phyloP scores from a whole-genome alignment of 441 rosid species.

The Gossypium gossypioides region DNA sequence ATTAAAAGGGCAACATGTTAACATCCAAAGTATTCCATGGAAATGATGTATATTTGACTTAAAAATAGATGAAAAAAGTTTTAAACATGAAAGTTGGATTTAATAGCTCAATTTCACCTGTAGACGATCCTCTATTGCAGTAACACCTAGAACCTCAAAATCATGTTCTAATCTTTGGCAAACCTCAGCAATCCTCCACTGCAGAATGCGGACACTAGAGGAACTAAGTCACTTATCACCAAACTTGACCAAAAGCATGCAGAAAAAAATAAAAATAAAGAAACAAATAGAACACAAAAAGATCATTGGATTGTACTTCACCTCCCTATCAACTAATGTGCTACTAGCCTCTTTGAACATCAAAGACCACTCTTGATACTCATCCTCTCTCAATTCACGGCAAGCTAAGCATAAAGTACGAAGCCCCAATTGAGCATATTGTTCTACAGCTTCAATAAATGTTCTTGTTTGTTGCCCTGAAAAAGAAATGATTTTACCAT shows the following conservation, averaged over 20 bases:
- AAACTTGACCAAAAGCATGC: not conserved
- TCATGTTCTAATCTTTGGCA: slow-evolving; percentile 86
- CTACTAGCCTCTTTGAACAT: slow-evolving; percentile 77
- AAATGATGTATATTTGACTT: not conserved
- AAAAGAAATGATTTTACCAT: slow-evolving; percentile 17
- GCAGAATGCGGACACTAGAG: slow-evolving; percentile 24
- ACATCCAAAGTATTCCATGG: not conserved
- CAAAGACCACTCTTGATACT: slow-evolving; percentile 80
- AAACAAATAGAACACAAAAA: slow-evolving; percentile 2
- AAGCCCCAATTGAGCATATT: slow-evolving; percentile 83
- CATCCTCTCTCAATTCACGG: slow-evolving; percentile 78
- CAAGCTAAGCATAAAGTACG: slow-evolving; percentile 95
- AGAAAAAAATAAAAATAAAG: not conserved
- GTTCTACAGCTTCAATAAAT: slow-evolving; percentile 79
- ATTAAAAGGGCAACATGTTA: not conserved
- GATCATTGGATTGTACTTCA: slow-evolving; percentile 24
- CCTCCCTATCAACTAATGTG: slow-evolving; percentile 90
- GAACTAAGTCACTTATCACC: slow-evolving; percentile 19
- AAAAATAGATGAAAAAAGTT: slow-evolving; percentile 5
- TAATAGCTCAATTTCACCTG: slow-evolving; percentile 49
- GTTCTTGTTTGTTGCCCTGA: slow-evolving; percentile 87
- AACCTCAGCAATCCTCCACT: slow-evolving; percentile 99
- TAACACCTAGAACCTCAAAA: slow-evolving; percentile 88
- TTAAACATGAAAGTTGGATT: slow-evolving; percentile 10
- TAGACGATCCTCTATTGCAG: slow-evolving; percentile 91